These are phyloP conservation scores for Hemerocallis citrina DNA, from an alignment of 106 monocot species.

Conservation along the genomic window DNA sequence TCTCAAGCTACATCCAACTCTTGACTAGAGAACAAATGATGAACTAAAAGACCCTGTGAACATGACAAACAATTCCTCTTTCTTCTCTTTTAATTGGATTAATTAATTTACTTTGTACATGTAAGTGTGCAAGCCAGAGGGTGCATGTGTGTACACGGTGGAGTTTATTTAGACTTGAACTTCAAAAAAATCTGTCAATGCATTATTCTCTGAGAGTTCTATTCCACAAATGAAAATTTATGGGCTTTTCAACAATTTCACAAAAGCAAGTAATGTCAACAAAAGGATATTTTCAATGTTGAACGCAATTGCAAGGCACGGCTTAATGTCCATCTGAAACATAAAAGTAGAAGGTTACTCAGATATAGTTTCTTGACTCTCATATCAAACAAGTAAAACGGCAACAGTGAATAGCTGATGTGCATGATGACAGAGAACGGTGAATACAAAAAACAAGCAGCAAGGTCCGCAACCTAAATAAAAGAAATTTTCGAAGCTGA, in stretches of 20 bases:
- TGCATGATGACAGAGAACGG: not conserved
- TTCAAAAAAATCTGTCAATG: not conserved
- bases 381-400: not conserved
- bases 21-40: too few species aligned
- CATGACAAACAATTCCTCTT: too few species aligned
- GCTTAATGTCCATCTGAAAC: constrained; percentile 79
- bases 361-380: not conserved
- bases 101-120: too few species aligned
- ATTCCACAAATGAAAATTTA: not conserved
- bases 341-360: constrained; percentile 7
- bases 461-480: not conserved
- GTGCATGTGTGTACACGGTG: too few species aligned
- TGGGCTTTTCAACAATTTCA: not conserved
- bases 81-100: too few species aligned
- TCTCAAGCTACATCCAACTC: too few species aligned
- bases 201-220: not conserved
- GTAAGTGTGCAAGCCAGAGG: too few species aligned
- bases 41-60: too few species aligned
- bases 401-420: not conserved
- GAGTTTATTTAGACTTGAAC: too few species aligned
- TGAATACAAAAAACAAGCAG: not conserved
- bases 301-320: constrained; percentile 68
- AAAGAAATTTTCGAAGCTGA: constrained; percentile 1
- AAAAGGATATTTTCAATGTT: constrained; percentile 75
- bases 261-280: not conserved